These are phyloP conservation scores for Penicillium cataractarum DNA, from an alignment of 495 filamentous ascomycete genomes.

Conservation along the genomic window DNA sequence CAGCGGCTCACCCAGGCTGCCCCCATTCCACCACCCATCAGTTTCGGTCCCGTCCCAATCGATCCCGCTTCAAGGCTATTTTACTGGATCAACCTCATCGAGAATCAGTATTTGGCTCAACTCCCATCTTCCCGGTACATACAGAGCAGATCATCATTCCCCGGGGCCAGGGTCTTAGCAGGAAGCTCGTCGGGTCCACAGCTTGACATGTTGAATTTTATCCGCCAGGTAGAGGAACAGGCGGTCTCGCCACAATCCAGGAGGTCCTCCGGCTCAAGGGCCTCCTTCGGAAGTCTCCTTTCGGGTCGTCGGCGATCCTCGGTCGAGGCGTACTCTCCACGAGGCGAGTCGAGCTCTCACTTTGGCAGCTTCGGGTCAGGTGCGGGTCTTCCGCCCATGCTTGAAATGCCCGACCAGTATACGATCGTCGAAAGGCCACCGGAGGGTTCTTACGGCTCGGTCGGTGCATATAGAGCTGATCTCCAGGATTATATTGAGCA, in stretches of 20 bases:
- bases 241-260: neutral
- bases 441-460: neutral
- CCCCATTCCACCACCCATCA: conserved; percentile 14
- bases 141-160: neutral
- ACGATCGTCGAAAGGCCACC: neutral
- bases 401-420: neutral
- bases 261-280: neutral
- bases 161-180: neutral
- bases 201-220: neutral
- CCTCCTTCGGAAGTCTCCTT: neutral
- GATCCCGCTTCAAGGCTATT: conserved; percentile 16
- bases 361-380: neutral
- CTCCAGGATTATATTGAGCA: neutral
- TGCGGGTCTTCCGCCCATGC: neutral
- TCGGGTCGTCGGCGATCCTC: neutral
- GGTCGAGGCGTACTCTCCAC: neutral
- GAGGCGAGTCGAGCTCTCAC: neutral
- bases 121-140: neutral
- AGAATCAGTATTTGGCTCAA: neutral
- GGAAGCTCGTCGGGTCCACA: neutral
- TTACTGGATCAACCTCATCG: conserved; percentile 9
- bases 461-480: neutral
- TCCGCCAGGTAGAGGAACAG: neutral
- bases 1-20: conserved; percentile 33
- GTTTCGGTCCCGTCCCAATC: neutral